These are phyloP conservation scores for Phlebiopsis flavidoalba DNA, from an alignment of 768 basidiomycete genomes.

Conservation along the genomic window DNA sequence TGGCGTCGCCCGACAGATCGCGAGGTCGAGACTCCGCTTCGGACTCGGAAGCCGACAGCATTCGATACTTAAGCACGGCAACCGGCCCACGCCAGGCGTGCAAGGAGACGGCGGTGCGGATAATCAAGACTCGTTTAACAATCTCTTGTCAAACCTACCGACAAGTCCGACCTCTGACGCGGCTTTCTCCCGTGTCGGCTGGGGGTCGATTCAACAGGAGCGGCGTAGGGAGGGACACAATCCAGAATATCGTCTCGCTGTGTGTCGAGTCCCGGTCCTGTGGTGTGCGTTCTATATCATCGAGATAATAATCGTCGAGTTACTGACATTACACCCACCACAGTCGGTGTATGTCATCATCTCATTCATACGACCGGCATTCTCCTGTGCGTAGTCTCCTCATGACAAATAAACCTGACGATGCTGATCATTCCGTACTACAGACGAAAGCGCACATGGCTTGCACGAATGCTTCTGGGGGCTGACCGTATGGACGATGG, in stretches of 20 bases:
- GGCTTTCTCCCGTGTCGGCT: no score
- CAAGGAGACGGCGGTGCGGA: no score
- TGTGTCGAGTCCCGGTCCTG: neutral
- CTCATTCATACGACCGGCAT: neutral
- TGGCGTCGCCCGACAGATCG: no score
- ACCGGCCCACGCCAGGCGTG: no score
- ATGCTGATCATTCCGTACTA: neutral
- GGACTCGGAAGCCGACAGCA: no score
- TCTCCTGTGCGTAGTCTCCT: neutral
- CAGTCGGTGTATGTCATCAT: neutral
- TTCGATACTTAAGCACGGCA: no score
- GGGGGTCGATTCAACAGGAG: neutral
- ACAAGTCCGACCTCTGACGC: no score
- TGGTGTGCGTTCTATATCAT: neutral
- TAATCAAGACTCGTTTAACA: no score
- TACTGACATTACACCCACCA: neutral
- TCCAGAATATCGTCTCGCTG: neutral
- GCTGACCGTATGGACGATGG: constrained; percentile 8
- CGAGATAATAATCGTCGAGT: neutral
- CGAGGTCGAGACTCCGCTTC: no score
- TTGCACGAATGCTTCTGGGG: neutral
- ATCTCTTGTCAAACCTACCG: no score
- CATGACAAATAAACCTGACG: neutral
- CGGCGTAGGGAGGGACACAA: neutral
- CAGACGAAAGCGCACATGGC: neutral